Evolutionary conservation across 2,329 filamentous ascomycete genomes (phyloP), one percentile per base, ranked within the genome.

Genomic region (Pestalotiopsis sp.): DNA sequence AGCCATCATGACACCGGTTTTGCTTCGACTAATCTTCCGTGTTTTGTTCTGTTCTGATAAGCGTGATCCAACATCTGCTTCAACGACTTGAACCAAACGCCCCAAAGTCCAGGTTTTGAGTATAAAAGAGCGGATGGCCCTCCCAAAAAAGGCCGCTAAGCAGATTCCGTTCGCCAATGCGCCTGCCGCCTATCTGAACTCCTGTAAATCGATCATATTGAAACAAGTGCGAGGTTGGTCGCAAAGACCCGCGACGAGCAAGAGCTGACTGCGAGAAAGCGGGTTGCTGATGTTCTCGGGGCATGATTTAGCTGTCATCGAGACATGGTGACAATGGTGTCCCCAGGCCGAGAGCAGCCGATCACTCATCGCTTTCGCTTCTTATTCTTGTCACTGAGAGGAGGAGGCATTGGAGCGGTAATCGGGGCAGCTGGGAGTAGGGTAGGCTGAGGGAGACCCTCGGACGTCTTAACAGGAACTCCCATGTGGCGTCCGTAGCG

Each of bases 401-500:
- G 73, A 39, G 67, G 61, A 52, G 64, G 31, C 13, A 67, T 66
- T 17, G 80, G 75, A 25, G 78, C 77, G 23, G 82, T 78, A 49
- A 86, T 82, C 20, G 84, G 82, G 3, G 84, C 77, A 17, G 80
- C 78, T 31, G 80, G 78, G 12, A 82, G 77, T 52, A 78, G 79
- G 70, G 75, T 78, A 68, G 73, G 80, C 23, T 74, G 77, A 3
- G 75, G 74, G 3, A 77, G 68, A 68, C 83, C 74, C 36, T 90
- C 88, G 41, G 87, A 84, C 69, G 87, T 87, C 78, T 87, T 87
- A 75, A 90, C 84, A 66, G 89, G 88, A 52, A 91, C 89, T 68
- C 89, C 89, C 89, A 91, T 91, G 78, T 91, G 89, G 71, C 89
- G 88, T 74, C 89, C 89, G 78, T 98, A 98, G 68, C 96, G 91